Evolutionary conservation across 331 rosid species (phyloP).

Genomic region (Cydonia oblonga): DNA sequence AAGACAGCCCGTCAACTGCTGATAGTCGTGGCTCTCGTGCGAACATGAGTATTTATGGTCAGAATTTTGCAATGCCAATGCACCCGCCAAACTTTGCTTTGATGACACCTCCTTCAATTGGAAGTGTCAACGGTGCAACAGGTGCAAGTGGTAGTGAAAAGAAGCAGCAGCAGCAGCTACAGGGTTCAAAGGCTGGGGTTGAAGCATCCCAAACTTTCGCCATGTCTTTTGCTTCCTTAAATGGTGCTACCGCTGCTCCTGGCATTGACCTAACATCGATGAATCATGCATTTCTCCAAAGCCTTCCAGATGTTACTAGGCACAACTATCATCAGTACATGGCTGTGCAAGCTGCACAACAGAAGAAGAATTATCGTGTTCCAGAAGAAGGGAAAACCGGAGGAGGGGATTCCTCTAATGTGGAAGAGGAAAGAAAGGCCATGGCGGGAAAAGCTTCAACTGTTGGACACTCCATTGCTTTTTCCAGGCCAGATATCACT

Average conservation of each 20-base stretch:
- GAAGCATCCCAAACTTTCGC: conserved; percentile 71
- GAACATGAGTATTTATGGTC: conserved; percentile 57
- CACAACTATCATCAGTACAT: conserved; percentile 42
- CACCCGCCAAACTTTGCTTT: conserved; percentile 59
- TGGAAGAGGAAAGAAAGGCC: conserved; percentile 69
- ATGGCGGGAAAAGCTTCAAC: conserved; percentile 39
- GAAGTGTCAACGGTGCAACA: conserved; percentile 24
- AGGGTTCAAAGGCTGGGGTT: conserved; percentile 46
- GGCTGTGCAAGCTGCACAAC: conserved; percentile 47
- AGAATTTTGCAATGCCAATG: conserved; percentile 64
- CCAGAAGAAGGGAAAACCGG: conserved; percentile 56
- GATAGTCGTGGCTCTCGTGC: conserved; percentile 62
- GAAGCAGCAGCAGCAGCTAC: conserved; percentile 48
- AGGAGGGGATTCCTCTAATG: conserved; percentile 38
- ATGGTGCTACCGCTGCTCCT: conserved; percentile 48
- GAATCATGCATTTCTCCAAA: conserved; percentile 50
- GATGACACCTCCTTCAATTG: conserved; percentile 54
- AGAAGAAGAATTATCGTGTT: conserved; percentile 49
- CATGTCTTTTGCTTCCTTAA: conserved; percentile 63
- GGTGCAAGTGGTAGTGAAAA: conserved; percentile 47
- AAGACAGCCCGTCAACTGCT: conserved; percentile 86
- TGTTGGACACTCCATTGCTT: conserved; percentile 68
- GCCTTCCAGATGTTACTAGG: conserved; percentile 23
- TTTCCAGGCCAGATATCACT: conserved; percentile 56
- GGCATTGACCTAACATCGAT: conserved; percentile 66